Base-by-base conservation (phyloP, 2,329 filamentous ascomycete species). In the Gnomoniopsis smithogilvyi region DNA sequence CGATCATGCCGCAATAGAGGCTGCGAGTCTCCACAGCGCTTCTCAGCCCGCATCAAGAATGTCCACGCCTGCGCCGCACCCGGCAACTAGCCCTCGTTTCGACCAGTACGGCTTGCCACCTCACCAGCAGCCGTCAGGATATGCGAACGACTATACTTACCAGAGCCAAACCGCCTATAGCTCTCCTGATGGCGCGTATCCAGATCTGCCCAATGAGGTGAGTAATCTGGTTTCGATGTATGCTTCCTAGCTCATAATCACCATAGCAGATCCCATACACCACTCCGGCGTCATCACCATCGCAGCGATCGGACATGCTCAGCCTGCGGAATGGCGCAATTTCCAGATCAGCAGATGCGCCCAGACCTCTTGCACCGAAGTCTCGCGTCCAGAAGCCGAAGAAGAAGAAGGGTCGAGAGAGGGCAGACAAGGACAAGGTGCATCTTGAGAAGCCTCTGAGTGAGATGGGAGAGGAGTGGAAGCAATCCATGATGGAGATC, bases 401-500 rank as follows among this genome's bases (percentile, higher is more conserved):
- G 68, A 78, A 62, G 58, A 77, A 66, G 66, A 74, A 56, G 78
- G 70, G 73, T 57, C 74, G 74, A 68, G 76, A 24, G 58, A 66
- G 24, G 59, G 62, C 79, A 21, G 81, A 82, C 2, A 81, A 80
- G 62, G 54, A 56, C 22, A 50, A 45, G 47, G 54, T 56, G 4
- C 47, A 56, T n/a, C 75, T 94, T 38, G 81, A 81, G 3, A 82
- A 81, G 56, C 89, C 91, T 0, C 77, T 96, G 58, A 93, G 89
- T 67, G 80, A 87, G 62, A 72, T 94, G 64, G 90, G 89, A 6
- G 83, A 88, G 55, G 79, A 84, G 62, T 78, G 60, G 61, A 59
- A 79, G 19, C 70, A 81, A 56, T 81, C 84, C 0, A 78, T 96
- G 51, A 83, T 84, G 53, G 88, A 98, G 72, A 96, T 97, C 76